Percentiles rank a stretch among this genome's conserved stretches.
phyloP scores from a whole-genome alignment of 1,284 basidiomycete genomes.

The Ganoderma resinaceum region DNA sequence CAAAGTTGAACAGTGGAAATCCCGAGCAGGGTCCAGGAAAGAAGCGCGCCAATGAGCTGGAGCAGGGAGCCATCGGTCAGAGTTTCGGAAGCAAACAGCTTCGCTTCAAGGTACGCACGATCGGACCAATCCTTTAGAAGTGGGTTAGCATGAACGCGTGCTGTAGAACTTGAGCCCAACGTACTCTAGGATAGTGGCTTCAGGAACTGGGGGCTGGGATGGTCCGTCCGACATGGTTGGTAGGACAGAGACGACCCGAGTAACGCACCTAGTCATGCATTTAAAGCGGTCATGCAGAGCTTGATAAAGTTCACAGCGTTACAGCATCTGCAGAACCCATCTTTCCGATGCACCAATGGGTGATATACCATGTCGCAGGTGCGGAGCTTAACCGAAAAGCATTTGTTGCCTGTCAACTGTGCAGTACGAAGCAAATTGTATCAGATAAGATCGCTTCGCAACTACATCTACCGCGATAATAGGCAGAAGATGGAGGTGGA shows the following conservation, averaged over 20 bases:
- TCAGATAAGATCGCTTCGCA: neutral
- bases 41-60: constrained; percentile 12
- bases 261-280: neutral
- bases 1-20: constrained; percentile 26
- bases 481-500: neutral
- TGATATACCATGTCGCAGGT: neutral
- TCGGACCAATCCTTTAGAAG: constrained; percentile 8
- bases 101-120: neutral
- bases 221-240: constrained; percentile 6
- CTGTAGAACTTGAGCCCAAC: neutral
- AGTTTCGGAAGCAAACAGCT: neutral
- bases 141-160: neutral
- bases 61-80: neutral
- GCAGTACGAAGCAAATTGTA: neutral
- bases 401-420: neutral
- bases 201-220: constrained; percentile 1
- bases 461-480: neutral
- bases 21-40: constrained; percentile 19
- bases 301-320: neutral
- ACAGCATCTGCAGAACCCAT: neutral
- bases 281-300: neutral
- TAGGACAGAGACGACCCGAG: neutral
- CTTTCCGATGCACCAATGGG: neutral
- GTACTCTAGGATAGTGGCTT: constrained; percentile 2
- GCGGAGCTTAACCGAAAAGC: neutral